Percentiles rank a stretch among this genome's conserved stretches.
These are phyloP conservation scores for Astrocystis sublimbata DNA, from an alignment of 495 filamentous ascomycete species.

Conservation along the genomic window DNA sequence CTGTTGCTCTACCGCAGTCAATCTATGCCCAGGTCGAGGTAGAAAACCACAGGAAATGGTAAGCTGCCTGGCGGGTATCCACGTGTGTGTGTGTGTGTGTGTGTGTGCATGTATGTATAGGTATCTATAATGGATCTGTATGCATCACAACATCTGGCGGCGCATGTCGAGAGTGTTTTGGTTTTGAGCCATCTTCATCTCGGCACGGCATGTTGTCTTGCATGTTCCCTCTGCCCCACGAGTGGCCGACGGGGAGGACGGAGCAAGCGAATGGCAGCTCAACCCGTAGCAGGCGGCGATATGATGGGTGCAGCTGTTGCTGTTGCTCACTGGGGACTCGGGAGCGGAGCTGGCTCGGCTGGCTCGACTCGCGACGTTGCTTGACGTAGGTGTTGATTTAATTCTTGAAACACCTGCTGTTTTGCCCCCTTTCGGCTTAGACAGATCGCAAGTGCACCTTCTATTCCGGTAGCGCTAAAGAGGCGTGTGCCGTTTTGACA, in stretches of 20 bases:
- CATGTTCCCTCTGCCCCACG: slow-evolving; percentile 14
- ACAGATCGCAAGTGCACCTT: background rate
- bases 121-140: background rate
- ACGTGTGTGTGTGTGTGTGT: background rate
- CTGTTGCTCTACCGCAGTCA: background rate
- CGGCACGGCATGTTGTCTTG: slow-evolving; percentile 19
- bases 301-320: too few relatives aligned
- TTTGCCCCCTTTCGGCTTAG: slow-evolving; percentile 15
- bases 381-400: too few relatives aligned
- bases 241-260: slow-evolving; percentile 1
- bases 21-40: background rate
- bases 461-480: too few relatives aligned
- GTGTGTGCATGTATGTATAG: background rate
- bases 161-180: too few relatives aligned
- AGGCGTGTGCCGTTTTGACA: slow-evolving; percentile 18
- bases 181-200: slow-evolving; percentile 4
- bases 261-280: slow-evolving; percentile 10
- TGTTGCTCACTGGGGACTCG: too few relatives aligned
- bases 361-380: too few relatives aligned
- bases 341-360: background rate
- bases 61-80: too few relatives aligned
- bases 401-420: slow-evolving; percentile 13
- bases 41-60: background rate
- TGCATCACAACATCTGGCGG: too few relatives aligned
- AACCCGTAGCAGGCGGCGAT: slow-evolving; percentile 2